Conservation (phyloP, 345 rosid genomes). For the Rhodamnia argentea region DNA sequence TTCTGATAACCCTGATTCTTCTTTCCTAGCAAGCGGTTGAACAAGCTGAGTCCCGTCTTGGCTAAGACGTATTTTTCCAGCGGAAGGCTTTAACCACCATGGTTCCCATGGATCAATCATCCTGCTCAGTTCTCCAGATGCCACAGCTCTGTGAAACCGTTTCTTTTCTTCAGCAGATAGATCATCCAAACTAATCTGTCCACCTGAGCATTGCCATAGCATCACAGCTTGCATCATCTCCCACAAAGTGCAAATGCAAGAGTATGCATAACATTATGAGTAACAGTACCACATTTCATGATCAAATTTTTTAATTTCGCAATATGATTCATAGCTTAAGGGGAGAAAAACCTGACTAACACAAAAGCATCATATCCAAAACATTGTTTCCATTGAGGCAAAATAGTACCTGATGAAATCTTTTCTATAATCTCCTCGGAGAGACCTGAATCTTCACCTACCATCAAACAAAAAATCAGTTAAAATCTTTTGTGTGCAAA, state of each 20-base stretch:
- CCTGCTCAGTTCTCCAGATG: constrained; percentile 83
- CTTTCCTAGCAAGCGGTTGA: constrained; percentile 28
- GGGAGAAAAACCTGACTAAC: not conserved
- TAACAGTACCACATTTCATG: not conserved
- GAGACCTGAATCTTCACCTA: constrained; percentile 28
- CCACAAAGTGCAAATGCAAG: not conserved
- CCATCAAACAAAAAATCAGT: not conserved
- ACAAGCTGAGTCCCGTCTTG: constrained; percentile 52
- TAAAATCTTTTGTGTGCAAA: not conserved
- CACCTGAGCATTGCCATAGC: constrained; percentile 25
- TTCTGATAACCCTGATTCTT: constrained; percentile 4
- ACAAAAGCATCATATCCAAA: not conserved
- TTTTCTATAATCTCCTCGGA: constrained; percentile 61
- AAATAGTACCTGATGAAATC: constrained; percentile 42
- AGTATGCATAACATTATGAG: not conserved
- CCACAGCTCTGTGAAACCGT: constrained; percentile 70
- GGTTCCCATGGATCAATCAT: constrained; percentile 94
- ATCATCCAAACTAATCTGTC: constrained; percentile 47
- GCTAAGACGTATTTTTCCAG: constrained; percentile 45
- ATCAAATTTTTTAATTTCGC: not conserved
- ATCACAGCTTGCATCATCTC: not conserved
- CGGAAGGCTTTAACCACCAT: constrained; percentile 85
- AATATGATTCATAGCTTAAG: not conserved
- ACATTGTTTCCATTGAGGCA: not conserved
- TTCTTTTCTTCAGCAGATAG: constrained; percentile 67